Percentiles rank a stretch among this genome's conserved stretches.
These are phyloP conservation scores for Pachyrhizus erosus DNA, from an alignment of 306 rosid species.

Conservation along the genomic window DNA sequence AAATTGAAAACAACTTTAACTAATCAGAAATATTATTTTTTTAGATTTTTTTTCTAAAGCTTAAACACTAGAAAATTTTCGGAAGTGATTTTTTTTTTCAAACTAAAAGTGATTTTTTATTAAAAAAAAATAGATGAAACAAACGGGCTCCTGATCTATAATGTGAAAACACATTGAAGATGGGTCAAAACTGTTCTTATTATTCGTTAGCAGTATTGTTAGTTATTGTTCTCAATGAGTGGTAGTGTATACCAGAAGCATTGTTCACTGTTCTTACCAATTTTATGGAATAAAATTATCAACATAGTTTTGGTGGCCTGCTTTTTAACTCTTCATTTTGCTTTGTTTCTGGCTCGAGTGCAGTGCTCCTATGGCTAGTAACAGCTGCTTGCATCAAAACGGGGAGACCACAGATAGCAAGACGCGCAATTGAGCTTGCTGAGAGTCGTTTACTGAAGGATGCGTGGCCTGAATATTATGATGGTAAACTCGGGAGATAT, in stretches of 20 bases:
- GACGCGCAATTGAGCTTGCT: constrained; percentile 84
- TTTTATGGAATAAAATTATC: constrained; percentile 9
- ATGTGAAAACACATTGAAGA: background rate
- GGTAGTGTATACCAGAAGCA: background rate
- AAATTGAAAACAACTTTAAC: background rate
- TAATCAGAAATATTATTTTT: background rate
- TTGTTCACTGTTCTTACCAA: background rate
- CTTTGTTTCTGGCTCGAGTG: constrained; percentile 31
- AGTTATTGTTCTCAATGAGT: background rate
- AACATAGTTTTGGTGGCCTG: constrained; percentile 16
- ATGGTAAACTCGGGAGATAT: constrained; percentile 85
- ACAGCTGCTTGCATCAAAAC: constrained; percentile 94
- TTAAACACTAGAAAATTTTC: too few species aligned
- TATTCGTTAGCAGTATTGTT: background rate
- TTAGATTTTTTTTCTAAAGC: background rate
- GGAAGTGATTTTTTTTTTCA: background rate
- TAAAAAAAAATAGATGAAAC: background rate
- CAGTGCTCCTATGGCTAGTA: constrained; percentile 88
- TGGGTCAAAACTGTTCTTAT: background rate
- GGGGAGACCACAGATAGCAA: constrained; percentile 89
- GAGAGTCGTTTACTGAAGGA: constrained; percentile 88
- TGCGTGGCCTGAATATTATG: constrained; percentile 93
- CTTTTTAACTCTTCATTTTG: constrained; percentile 14
- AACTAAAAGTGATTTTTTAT: background rate
- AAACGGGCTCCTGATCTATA: background rate